Conservation (phyloP, 345 rosid species). For the Citrus maxima region DNA sequence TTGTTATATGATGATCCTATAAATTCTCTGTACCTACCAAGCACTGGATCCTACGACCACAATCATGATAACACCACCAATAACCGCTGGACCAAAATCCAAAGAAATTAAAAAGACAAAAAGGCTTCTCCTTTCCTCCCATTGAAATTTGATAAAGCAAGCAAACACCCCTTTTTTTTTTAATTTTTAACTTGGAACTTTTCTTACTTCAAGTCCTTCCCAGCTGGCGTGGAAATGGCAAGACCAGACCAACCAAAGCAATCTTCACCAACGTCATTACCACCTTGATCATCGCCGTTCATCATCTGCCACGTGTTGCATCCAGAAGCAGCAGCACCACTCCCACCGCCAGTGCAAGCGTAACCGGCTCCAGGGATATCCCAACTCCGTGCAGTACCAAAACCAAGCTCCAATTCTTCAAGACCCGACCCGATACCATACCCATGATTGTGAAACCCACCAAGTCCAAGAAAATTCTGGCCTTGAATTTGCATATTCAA, state of each 20-base stretch:
- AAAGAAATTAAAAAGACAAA: not conserved
- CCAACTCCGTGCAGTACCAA: constrained; percentile 34
- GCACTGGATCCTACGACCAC: not conserved
- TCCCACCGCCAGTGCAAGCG: constrained; percentile 8
- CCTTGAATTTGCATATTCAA: constrained; percentile 19
- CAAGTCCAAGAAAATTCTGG: constrained; percentile 17
- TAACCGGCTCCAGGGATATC: constrained; percentile 31
- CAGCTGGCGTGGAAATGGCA: constrained; percentile 47
- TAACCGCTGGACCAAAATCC: not conserved
- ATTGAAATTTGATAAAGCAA: not conserved
- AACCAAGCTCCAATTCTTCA: constrained; percentile 39
- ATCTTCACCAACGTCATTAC: constrained; percentile 36
- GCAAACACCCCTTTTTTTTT: not conserved
- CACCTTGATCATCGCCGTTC: constrained; percentile 22
- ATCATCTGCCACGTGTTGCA: constrained; percentile 39
- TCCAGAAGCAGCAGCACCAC: constrained; percentile 13
- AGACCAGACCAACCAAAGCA: constrained; percentile 52
- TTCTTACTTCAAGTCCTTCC: constrained; percentile 41
- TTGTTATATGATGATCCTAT: not conserved
- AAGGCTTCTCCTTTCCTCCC: not conserved
- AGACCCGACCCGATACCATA: constrained; percentile 23
- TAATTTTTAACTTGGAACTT: too few relatives aligned
- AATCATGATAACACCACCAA: not conserved
- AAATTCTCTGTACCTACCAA: constrained; percentile 19
- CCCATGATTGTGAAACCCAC: constrained; percentile 21